Conservation (phyloP, 768 basidiomycete genomes). For the Mycena capillaripes region DNA sequence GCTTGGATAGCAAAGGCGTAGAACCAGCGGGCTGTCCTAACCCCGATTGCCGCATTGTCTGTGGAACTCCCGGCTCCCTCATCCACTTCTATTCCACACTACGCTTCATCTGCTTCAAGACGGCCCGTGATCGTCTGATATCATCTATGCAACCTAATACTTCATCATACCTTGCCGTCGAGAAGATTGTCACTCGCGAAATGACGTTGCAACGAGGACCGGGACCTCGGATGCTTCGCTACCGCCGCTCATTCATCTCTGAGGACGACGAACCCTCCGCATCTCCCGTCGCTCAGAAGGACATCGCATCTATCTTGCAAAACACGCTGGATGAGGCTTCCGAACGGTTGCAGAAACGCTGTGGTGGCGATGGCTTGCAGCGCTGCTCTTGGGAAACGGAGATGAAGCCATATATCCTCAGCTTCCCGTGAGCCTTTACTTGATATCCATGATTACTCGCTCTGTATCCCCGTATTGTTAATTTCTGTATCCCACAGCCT, state of each 20-base stretch:
- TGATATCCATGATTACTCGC: neutral
- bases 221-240: constrained; percentile 20
- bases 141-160: constrained; percentile 52
- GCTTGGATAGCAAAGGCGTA: constrained; percentile 60
- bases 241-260: constrained; percentile 13
- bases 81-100: constrained; percentile 75
- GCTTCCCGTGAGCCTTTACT: constrained; percentile 64
- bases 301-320: constrained; percentile 27
- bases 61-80: constrained; percentile 87
- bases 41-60: constrained; percentile 83
- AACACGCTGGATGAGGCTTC: constrained; percentile 51
- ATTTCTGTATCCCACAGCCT: too few species aligned
- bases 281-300: constrained; percentile 20
- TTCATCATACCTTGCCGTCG: constrained; percentile 48
- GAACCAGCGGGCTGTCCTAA: constrained; percentile 83
- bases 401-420: constrained; percentile 75
- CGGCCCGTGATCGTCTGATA: constrained; percentile 43
- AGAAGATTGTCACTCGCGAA: neutral
- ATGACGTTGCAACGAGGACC: neutral
- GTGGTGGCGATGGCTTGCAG: constrained; percentile 62
- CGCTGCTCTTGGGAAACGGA: constrained; percentile 71
- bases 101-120: constrained; percentile 61
- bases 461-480: too few species aligned
- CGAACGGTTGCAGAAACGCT: constrained; percentile 51
- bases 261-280: constrained; percentile 17